phyloP scores from a whole-genome alignment of 495 filamentous ascomycete species.

The Neurospora sp. region DNA sequence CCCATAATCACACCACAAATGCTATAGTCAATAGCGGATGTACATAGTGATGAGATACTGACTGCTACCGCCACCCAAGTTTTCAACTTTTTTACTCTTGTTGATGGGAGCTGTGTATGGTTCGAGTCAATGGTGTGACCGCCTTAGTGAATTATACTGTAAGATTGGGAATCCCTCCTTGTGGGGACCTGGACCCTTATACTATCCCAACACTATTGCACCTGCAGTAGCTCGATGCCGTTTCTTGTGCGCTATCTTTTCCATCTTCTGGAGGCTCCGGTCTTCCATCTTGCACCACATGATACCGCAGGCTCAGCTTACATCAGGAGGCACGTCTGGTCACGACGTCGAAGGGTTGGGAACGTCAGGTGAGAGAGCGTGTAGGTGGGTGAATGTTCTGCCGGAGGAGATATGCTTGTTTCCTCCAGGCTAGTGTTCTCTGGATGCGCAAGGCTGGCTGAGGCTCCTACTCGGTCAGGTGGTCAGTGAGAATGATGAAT shows the following conservation, averaged over 20 bases:
- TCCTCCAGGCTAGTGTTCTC: background rate
- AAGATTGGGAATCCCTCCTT: background rate
- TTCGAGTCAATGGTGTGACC: background rate
- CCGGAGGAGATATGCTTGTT: background rate
- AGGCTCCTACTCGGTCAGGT: background rate
- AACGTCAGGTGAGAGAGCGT: background rate
- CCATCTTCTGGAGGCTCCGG: background rate
- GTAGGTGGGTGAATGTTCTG: background rate
- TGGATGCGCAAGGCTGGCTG: background rate
- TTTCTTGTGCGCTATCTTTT: background rate
- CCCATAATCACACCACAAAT: background rate
- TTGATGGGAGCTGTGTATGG: background rate
- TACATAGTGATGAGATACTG: background rate
- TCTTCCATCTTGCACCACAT: background rate
- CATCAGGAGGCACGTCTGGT: background rate
- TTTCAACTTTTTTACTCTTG: background rate
- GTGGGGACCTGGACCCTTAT: background rate
- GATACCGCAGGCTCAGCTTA: background rate
- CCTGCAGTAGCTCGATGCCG: background rate
- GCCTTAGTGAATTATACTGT: background rate
- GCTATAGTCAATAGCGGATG: background rate
- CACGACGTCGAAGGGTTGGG: background rate
- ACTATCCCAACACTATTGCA: background rate
- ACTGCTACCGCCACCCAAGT: background rate
- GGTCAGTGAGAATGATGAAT: background rate